These are phyloP conservation scores for Moesziomyces aphidis DNA, from an alignment of 1,284 basidiomycete genomes.

Conservation along the genomic window DNA sequence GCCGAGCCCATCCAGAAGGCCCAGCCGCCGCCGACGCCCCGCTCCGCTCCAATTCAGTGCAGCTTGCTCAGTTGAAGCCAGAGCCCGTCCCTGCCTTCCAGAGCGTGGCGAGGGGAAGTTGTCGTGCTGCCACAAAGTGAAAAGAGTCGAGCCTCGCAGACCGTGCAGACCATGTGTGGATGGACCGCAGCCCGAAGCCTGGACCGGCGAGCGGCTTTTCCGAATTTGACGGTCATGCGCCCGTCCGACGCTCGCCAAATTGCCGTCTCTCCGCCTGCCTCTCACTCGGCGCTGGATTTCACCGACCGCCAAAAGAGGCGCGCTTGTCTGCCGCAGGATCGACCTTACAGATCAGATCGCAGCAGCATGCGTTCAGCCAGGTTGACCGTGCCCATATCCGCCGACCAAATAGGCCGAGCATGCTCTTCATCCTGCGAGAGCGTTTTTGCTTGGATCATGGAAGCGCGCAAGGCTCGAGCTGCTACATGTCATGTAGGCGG, in stretches of 20 bases:
- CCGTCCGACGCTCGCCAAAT: not conserved
- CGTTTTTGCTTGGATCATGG: no score
- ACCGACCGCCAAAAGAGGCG: not conserved
- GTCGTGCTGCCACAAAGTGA: no score
- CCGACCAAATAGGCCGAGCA: conserved; percentile 5
- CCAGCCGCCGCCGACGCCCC: no score
- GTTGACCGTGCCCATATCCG: not conserved
- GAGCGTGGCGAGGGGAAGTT: no score
- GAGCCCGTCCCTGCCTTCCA: no score
- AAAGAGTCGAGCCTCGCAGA: not conserved
- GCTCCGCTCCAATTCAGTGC: no score
- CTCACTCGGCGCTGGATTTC: not conserved
- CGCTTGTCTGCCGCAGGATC: conserved; percentile 9
- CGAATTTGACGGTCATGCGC: conserved; percentile 30
- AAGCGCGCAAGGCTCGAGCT: no score
- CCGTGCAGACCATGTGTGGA: not conserved
- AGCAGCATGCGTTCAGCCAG: not conserved
- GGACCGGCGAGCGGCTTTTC: conserved; percentile 10
- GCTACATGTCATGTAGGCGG: no score
- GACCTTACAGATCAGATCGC: not conserved
- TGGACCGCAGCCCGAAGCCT: not conserved
- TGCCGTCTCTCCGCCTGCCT: no score
- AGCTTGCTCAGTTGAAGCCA: no score
- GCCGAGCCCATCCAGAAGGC: not conserved
- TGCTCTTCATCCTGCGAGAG: not conserved